Base-by-base conservation (phyloP, 1,284 basidiomycete species). In the Bondarzewia mesenterica region DNA sequence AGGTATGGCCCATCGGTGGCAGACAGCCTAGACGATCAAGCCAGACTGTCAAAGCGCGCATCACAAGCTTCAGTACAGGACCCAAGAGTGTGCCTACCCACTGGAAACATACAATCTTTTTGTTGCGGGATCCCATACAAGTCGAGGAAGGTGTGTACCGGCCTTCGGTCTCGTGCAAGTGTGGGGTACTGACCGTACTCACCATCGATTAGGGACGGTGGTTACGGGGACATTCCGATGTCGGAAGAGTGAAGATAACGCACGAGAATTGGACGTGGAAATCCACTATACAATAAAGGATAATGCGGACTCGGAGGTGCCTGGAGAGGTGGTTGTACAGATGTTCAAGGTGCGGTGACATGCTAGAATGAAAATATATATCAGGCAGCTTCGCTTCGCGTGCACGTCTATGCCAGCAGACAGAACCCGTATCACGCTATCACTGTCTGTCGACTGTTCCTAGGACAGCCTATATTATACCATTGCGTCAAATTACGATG, bases 31-130 rank as follows among this genome's bases (percentile, higher is more conserved):
- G 84, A 42, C 67, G 80, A 16, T 57, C 60, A 59, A 66, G 63
- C 52, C 56, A 61, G 16, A 62, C 56, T 44, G 57, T 59, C 35
- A 58, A 60, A 52, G 49, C 21, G 72, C 73, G 26, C 77, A 47
- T 20, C 16, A 37, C 18, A 7, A 89, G 87, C 63, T 98, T 98
- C 65, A 95, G 92, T 54, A 99, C 95, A 0, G 91, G 93, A 1
- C 93, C 95, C 4, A 68, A 69, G 57, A 90, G 89, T 53, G 80
- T 82, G 43, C 82, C 89, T 20, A 99, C 95, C n/a, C 95, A 99
- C 64, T 99, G 95, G 95, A 95, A 95, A 64, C 95, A 99, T 63
- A 94, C 94, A 0, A 60, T 93, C 10, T 96, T 99, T 65, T 68
- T 98, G 54, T 72, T 99, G 53, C 77, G 80, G 48, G 80, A 93